Percentiles rank a stretch among this genome's conserved stretches.
Evolutionary conservation across 331 rosid species (phyloP).

Genomic region (Dryas integrifolia): DNA sequence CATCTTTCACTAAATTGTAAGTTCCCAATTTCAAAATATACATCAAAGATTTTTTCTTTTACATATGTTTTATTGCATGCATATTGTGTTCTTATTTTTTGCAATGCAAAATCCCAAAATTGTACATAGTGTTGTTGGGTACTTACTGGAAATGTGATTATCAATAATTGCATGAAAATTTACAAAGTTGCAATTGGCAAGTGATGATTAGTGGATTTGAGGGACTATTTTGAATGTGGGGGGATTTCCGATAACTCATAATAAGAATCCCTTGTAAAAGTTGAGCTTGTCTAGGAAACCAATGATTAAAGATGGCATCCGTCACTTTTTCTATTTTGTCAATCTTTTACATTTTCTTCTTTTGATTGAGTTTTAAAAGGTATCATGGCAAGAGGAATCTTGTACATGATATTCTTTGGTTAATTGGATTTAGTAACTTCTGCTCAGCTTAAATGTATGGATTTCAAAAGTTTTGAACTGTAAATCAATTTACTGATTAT

Average conservation of each 20-base stretch:
- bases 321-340: too few species aligned
- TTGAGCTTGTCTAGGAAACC: not conserved
- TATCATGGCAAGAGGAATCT: too few species aligned
- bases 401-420: not conserved
- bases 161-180: not conserved
- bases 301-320: too few species aligned
- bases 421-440: not conserved
- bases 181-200: not conserved
- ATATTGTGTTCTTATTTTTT: not conserved
- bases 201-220: not conserved
- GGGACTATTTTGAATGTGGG: not conserved
- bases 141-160: not conserved
- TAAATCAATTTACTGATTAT: not conserved
- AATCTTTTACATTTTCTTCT: too few species aligned
- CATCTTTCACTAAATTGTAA: not conserved
- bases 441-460: not conserved
- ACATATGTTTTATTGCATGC: not conserved
- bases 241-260: not conserved
- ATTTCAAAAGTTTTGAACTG: not conserved
- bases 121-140: not conserved
- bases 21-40: not conserved
- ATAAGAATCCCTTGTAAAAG: not conserved
- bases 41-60: too few species aligned
- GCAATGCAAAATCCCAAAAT: not conserved
- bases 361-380: too few species aligned